A percentile compares a stretch with the other conserved stretches of the same genome.
Evolutionary conservation across 2,329 filamentous ascomycete genomes (phyloP).

Genomic region (Mycosphaerelloides madeirae): DNA sequence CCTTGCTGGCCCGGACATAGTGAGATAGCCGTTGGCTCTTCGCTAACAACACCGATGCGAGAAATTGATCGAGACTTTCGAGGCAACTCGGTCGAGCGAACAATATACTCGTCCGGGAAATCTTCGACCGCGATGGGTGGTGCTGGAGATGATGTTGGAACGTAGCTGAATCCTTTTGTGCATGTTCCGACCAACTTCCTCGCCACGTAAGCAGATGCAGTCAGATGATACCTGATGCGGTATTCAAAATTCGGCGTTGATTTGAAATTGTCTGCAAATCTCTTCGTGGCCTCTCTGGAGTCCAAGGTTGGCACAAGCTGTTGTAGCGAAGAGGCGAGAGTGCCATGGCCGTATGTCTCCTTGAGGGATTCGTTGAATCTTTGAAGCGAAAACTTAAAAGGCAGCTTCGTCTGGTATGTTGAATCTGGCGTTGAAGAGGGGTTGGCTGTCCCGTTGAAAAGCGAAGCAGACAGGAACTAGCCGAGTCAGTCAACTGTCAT

Average conservation of each 20-base stretch:
- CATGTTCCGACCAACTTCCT: constrained; percentile 6
- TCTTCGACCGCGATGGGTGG: constrained; percentile 8
- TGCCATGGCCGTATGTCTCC: neutral
- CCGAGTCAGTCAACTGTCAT: neutral
- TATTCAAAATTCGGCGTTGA: constrained; percentile 6
- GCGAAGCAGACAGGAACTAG: constrained; percentile 8
- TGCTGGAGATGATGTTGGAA: constrained; percentile 2
- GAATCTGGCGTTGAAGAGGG: neutral
- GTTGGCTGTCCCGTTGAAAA: constrained; percentile 8
- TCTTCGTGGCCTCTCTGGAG: constrained; percentile 7
- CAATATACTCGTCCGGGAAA: constrained; percentile 11
- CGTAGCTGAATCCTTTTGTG: constrained; percentile 6
- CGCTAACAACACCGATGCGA: constrained; percentile 12
- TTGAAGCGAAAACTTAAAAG: constrained; percentile 10
- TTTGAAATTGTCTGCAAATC: constrained; percentile 14
- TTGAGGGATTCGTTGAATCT: neutral
- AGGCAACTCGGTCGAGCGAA: constrained; percentile 7
- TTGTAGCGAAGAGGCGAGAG: neutral
- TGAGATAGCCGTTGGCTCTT: constrained; percentile 8
- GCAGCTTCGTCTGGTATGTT: constrained; percentile 5
- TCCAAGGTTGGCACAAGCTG: constrained; percentile 10
- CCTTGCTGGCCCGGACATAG: neutral
- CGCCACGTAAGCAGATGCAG: constrained; percentile 7
- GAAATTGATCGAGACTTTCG: neutral
- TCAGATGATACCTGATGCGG: constrained; percentile 10